Evolutionary conservation across 441 rosid genomes (phyloP).

Genomic region (Brassica hybrid): DNA sequence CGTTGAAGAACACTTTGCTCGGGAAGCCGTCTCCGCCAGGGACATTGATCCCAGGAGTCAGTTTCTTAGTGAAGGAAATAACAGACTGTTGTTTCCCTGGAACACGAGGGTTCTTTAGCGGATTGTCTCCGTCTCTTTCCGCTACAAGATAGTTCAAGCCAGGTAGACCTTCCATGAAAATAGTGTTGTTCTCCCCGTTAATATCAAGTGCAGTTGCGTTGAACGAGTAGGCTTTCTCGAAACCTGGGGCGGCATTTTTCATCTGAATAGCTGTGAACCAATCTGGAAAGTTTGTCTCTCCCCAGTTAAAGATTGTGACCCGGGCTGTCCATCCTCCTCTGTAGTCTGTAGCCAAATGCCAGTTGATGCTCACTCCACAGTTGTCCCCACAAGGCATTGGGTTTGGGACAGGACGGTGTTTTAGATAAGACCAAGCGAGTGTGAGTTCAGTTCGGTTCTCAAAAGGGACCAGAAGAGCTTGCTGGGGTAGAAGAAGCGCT

Average conservation of each 20-base stretch:
- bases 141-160: constrained; percentile 82
- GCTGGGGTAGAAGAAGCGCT: constrained; percentile 80
- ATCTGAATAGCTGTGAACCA: constrained; percentile 88
- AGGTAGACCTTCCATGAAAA: constrained; percentile 77
- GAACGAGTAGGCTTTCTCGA: constrained; percentile 81
- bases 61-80: constrained; percentile 87
- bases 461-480: constrained; percentile 84
- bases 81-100: constrained; percentile 98
- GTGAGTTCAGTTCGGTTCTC: constrained; percentile 76
- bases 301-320: constrained; percentile 97
- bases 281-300: constrained; percentile 68
- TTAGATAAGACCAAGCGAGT: constrained; percentile 73
- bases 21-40: constrained; percentile 89
- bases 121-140: constrained; percentile 67
- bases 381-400: constrained; percentile 93
- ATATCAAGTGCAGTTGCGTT: constrained; percentile 58
- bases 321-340: constrained; percentile 85
- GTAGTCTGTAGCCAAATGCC: constrained; percentile 88
- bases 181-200: constrained; percentile 57
- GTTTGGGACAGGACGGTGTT: constrained; percentile 66
- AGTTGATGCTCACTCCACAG: constrained; percentile 93
- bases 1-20: constrained; percentile 88
- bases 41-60: constrained; percentile 67
- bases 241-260: constrained; percentile 78
- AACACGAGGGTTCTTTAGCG: constrained; percentile 61